Evolutionary conservation across 23 red algal genomes (phyloP).

Genomic region (Cyanidioschyzon merolae): DNA sequence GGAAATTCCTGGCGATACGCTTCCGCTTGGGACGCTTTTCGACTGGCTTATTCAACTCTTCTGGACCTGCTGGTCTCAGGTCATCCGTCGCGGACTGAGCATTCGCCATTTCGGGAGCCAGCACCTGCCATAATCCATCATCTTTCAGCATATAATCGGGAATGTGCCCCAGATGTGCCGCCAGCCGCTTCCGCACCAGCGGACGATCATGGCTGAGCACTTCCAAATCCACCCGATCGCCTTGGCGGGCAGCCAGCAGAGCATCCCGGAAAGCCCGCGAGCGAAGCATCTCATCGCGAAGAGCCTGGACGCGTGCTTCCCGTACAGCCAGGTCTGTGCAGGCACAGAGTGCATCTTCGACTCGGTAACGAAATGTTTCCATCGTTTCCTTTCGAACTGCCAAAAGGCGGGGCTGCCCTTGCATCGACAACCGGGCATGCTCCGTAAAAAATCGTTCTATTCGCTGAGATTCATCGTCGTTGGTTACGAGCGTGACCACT

Average conservation of each 20-base stretch:
- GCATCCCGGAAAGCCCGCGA: constrained; percentile 61
- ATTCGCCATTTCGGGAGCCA: not conserved
- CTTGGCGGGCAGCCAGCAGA: constrained; percentile 34
- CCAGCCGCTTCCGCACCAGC: constrained; percentile 35
- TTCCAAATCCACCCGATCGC: constrained; percentile 58
- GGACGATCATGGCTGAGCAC: constrained; percentile 59
- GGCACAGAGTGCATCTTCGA: constrained; percentile 67
- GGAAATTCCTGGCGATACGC: not conserved
- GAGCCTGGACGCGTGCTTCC: constrained; percentile 51
- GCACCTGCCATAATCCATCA: not conserved
- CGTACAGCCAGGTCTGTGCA: constrained; percentile 52
- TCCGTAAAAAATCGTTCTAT: constrained; percentile 21
- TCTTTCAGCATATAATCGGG: constrained; percentile 50
- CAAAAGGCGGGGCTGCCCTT: constrained; percentile 26
- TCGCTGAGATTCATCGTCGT: constrained; percentile 38
- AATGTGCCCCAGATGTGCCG: constrained; percentile 59
- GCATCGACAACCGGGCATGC: constrained; percentile 15
- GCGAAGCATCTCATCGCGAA: constrained; percentile 80
- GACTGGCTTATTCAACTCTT: not conserved
- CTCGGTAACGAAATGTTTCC: constrained; percentile 92
- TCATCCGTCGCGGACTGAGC: not conserved
- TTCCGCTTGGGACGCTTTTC: not conserved
- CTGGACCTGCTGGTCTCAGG: not conserved
- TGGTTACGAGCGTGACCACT: constrained; percentile 59
- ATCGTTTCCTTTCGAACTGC: constrained; percentile 57